Evolutionary conservation across 2,329 filamentous ascomycete species (phyloP), one percentile per base, ranked within the genome.

Genomic region (Pyrenochaeta sp.): DNA sequence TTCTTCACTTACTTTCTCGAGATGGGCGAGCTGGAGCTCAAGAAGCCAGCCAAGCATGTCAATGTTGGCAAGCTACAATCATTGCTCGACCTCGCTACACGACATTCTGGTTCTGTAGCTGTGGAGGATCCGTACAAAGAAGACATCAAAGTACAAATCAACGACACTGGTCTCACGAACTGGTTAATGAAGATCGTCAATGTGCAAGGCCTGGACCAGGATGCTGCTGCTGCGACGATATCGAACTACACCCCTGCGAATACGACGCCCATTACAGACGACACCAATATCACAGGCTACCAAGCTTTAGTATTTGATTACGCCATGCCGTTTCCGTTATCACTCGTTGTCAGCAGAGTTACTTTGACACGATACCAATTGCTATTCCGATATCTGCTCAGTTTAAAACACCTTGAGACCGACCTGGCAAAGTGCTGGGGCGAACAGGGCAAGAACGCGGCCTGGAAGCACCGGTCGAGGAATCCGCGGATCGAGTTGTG

Each of bases 1-100:
- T 99, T 97, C 81, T 98, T 99, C 78, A 93, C 93, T 2, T 96
- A 98, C 78, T 99, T 99, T 77, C 88, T 99, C 58, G 95, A 99
- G 74, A 88, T 99, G 22, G 89, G 92, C 53, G 85, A 91, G 30
- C 93, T 93, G 1, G 95, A 99, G 78, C 84, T 99, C 57, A 91
- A 92, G 70, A 97, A 97, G 75, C 90, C 91, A 32, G 91, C 93
- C 57, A 92, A 92, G 74, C 86, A 86, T 52, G 93, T 98, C 77
- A 99, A 98, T 72, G 91, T 91, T 54, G 89, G 89, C 76, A 99
- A 99, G 77, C 84, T 99, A 42, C 95, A 99, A 77, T 97, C 93
- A 9, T 83, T 99, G 28, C 86, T 99, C n/a, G 95, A 99, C 76
- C 86, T 98, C 27, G 94, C 97, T 0, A 85, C 99, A 49, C 92